phyloP scores from a whole-genome alignment of 1,284 basidiomycete genomes.

The Pyrrhoderma lamaoense region DNA sequence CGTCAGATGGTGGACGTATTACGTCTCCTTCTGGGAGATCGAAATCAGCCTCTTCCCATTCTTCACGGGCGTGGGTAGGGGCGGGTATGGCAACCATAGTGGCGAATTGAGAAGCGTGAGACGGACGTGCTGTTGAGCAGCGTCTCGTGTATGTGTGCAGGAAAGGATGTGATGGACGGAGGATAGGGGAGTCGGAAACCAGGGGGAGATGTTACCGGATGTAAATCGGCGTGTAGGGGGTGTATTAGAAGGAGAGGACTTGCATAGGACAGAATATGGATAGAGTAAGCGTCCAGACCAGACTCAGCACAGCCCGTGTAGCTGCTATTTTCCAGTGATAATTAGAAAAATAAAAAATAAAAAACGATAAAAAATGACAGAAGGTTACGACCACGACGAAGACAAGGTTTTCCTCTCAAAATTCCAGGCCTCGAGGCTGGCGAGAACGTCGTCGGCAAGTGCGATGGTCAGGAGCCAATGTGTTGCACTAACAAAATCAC shows the following conservation, averaged over 20 bases:
- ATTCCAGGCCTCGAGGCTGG: conserved; percentile 5
- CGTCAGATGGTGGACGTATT: conserved; percentile 45
- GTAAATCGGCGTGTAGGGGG: conserved; percentile 1
- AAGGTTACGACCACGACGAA: not conserved
- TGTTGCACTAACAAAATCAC: too few relatives aligned
- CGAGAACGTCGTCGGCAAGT: not conserved
- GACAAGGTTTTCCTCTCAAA: not conserved
- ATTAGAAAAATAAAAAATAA: not conserved
- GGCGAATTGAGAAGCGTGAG: conserved; percentile 18
- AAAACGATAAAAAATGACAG: not conserved
- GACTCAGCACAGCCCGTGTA: too few relatives aligned
- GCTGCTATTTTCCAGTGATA: too few relatives aligned
- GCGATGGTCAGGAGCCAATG: too few relatives aligned
- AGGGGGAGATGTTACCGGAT: conserved; percentile 4
- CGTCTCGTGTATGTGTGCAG: conserved; percentile 1
- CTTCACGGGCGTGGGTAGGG: conserved; percentile 54
- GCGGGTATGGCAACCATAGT: conserved; percentile 54
- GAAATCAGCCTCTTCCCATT: conserved; percentile 80
- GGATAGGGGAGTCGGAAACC: conserved; percentile 7
- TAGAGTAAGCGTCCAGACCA: too few relatives aligned
- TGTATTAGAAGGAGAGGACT: not conserved
- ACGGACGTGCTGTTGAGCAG: conserved; percentile 1
- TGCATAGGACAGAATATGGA: not conserved
- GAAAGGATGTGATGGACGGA: not conserved
- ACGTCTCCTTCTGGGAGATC: conserved; percentile 68